Conservation (phyloP, 345 rosid species). For the Bretschneidera sinensis region DNA sequence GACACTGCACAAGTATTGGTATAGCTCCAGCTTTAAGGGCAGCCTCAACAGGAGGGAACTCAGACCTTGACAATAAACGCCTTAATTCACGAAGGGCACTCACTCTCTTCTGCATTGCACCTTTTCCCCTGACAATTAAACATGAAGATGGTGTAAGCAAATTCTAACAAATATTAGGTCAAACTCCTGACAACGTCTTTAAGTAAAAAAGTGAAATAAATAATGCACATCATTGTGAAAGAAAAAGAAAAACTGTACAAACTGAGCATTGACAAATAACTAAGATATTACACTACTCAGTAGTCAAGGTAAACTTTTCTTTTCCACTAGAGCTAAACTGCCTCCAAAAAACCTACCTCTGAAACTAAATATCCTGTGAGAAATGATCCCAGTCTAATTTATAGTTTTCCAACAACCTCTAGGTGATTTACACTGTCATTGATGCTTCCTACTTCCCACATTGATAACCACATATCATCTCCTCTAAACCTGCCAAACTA, state of each 20-base stretch:
- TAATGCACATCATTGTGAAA: background rate
- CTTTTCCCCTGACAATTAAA: slow-evolving; percentile 62
- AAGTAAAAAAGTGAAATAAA: background rate
- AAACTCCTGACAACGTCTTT: slow-evolving; percentile 3
- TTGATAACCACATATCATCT: too few species aligned
- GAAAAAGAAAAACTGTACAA: too few species aligned
- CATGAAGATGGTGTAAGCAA: slow-evolving; percentile 14
- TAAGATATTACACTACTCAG: background rate
- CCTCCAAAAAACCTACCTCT: background rate
- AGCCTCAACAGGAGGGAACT: slow-evolving; percentile 80
- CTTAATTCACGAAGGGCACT: slow-evolving; percentile 79
- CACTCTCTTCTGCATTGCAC: slow-evolving; percentile 79
- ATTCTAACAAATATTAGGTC: slow-evolving; percentile 2
- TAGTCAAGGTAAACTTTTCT: background rate
- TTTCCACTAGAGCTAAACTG: background rate
- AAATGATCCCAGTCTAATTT: too few species aligned
- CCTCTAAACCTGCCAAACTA: background rate
- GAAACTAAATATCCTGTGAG: background rate
- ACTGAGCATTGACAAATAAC: background rate
- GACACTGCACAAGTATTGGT: slow-evolving; percentile 80
- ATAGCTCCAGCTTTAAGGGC: slow-evolving; percentile 80
- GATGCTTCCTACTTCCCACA: too few species aligned
- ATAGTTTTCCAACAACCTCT: background rate
- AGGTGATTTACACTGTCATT: background rate
- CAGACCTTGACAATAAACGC: slow-evolving; percentile 75